phyloP scores from a whole-genome alignment of 1,284 basidiomycete genomes.

The Ceratobasidium sp. region DNA sequence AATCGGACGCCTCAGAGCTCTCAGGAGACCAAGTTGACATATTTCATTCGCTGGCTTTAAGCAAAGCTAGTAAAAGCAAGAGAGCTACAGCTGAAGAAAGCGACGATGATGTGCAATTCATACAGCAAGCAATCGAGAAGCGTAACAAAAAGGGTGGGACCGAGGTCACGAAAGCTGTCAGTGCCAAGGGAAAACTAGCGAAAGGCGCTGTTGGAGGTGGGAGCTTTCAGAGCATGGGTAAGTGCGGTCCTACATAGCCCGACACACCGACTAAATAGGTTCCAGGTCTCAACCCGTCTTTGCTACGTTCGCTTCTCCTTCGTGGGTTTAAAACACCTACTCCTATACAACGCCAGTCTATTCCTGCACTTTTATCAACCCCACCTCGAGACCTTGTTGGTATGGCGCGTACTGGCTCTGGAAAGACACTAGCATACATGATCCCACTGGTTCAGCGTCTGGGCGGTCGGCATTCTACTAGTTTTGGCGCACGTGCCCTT shows the following conservation, averaged over 20 bases:
- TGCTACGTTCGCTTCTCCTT: slow-evolving; percentile 86
- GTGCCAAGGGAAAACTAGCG: slow-evolving; percentile 58
- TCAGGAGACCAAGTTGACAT: slow-evolving; percentile 58
- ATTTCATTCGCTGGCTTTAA: slow-evolving; percentile 55
- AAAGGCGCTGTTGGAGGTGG: slow-evolving; percentile 82
- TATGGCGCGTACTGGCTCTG: slow-evolving; percentile 98
- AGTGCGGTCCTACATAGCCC: slow-evolving; percentile 47
- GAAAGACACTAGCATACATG: slow-evolving; percentile 97
- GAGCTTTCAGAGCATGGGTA: slow-evolving; percentile 89
- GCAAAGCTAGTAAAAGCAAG: slow-evolving; percentile 45
- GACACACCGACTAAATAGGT: background rate
- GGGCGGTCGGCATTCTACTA: slow-evolving; percentile 77
- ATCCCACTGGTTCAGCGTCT: slow-evolving; percentile 90
- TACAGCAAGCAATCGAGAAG: slow-evolving; percentile 69
- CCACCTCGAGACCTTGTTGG: slow-evolving; percentile 96
- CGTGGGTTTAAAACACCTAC: slow-evolving; percentile 96
- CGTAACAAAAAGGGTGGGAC: slow-evolving; percentile 73
- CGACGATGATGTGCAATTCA: slow-evolving; percentile 65
- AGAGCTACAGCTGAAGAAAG: slow-evolving; percentile 49
- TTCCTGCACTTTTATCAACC: slow-evolving; percentile 83
- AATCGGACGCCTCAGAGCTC: slow-evolving; percentile 2
- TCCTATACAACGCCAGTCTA: slow-evolving; percentile 91
- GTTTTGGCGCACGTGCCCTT: slow-evolving; percentile 86
- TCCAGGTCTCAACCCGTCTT: slow-evolving; percentile 81
- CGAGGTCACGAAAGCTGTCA: slow-evolving; percentile 71